These are phyloP conservation scores for Alternaria solani DNA, from an alignment of 2,329 filamentous ascomycete species.

Conservation along the genomic window DNA sequence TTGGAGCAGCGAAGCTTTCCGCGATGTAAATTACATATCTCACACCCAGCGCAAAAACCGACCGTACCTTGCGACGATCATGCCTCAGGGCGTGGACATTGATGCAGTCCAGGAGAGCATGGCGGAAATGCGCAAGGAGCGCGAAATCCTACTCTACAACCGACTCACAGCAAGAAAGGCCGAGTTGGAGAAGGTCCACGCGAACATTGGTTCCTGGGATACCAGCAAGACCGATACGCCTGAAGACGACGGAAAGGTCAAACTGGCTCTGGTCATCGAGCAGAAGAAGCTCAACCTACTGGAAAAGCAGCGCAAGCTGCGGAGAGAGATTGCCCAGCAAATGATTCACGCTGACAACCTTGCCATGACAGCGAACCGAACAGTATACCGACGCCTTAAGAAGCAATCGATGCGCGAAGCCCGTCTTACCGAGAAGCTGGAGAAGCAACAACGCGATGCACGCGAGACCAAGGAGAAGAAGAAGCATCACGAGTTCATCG, in stretches of 20 bases:
- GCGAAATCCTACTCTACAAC: constrained; percentile 89
- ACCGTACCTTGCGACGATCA: constrained; percentile 82
- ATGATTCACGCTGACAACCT: constrained; percentile 97
- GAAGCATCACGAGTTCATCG: constrained; percentile 92
- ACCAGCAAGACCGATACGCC: constrained; percentile 71
- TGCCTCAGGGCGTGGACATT: constrained; percentile 87
- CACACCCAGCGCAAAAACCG: constrained; percentile 80
- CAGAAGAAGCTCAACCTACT: constrained; percentile 91
- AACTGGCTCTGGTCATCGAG: constrained; percentile 91
- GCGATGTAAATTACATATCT: constrained; percentile 77
- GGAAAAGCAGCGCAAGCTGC: constrained; percentile 83
- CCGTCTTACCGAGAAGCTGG: constrained; percentile 96
- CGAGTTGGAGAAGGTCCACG: constrained; percentile 83
- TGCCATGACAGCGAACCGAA: constrained; percentile 94
- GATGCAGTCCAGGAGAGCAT: constrained; percentile 61
- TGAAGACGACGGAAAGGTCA: constrained; percentile 78
- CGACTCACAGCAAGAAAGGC: constrained; percentile 84
- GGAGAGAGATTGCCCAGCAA: constrained; percentile 85
- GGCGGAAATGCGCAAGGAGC: constrained; percentile 76
- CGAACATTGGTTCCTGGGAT: constrained; percentile 89
- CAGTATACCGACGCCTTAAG: constrained; percentile 91
- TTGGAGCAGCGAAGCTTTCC: constrained; percentile 53
- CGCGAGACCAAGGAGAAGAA: constrained; percentile 97
- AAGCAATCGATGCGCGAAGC: constrained; percentile 96
- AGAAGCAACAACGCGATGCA: constrained; percentile 97